Evolutionary conservation across 2,329 filamentous ascomycete species (phyloP), one percentile per base, ranked within the genome.

Genomic region (Tolypocladium sp.): DNA sequence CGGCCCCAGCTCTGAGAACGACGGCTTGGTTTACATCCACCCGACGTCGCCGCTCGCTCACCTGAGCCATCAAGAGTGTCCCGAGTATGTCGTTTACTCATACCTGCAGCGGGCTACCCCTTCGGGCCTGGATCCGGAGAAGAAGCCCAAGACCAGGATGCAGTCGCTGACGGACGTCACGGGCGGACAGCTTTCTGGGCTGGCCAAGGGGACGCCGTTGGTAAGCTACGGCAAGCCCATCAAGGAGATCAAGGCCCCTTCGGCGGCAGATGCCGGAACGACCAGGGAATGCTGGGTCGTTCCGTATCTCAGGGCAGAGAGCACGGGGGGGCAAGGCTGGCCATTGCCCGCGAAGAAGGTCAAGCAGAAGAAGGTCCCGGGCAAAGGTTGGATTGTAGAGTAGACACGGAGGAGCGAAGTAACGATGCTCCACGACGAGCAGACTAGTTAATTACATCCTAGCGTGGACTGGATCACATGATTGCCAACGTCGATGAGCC

Each of bases 161-260:
- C 90, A 93, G 69, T 84, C 93, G 4, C 80, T 99, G 25, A 93
- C 92, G 2, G 85, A 92, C 35, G 79, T 96, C 8, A 89, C 86
- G 20, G 88, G 85, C 1, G 81, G 83, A 2, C 90, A 95, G 70
- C 80, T 99, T 7, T 84, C 89, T 4, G 85, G 84, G 1, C 78
- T 97, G 58, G 90, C 92, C 6, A 88, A 91, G 70, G 90, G 90
- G 0, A 97, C 94, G 15, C 90, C 92, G 55, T 76, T 99, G 58
- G 73, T 97, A 27, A 84, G 84, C 42, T 92, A 93, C 65, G 90
- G 91, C 4, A 97, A 97, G 77, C 93, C 94, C 1, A 87, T 97
- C 69, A 94, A 94, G 66, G 92, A 94, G 77, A 83, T 90, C 17
- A 76, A 82, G 63, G 69, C 76, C 56, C 72, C 74, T 46, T 74